phyloP scores from a whole-genome alignment of 148 eudicot genomes.

The Salicornia ramosissima region DNA sequence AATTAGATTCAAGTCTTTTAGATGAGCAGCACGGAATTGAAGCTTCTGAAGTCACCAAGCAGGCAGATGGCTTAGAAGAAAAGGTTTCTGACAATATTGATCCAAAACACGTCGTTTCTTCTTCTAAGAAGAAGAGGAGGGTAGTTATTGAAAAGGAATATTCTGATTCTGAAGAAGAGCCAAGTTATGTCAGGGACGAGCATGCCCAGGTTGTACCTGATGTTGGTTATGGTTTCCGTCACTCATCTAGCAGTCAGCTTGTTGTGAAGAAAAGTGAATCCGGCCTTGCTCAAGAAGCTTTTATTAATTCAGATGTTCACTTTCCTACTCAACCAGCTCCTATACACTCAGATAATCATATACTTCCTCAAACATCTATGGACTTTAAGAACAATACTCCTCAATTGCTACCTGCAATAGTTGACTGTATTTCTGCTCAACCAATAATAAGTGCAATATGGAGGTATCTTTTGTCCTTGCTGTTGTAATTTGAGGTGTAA shows the following conservation, averaged over 20 bases:
- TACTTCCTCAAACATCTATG: slow-evolving; percentile 3
- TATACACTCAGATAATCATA: neutral
- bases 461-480: slow-evolving; percentile 22
- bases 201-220: neutral
- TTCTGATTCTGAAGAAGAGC: slow-evolving; percentile 29
- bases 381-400: neutral
- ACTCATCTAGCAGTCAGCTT: slow-evolving; percentile 13
- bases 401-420: neutral
- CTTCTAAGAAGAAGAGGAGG: slow-evolving; percentile 19
- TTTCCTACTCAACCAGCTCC: slow-evolving; percentile 5
- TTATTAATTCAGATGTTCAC: slow-evolving; percentile 4
- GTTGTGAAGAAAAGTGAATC: slow-evolving; percentile 6
- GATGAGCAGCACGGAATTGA: slow-evolving; percentile 9
- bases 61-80: slow-evolving; percentile 1
- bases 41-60: neutral
- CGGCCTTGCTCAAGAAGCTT: slow-evolving; percentile 4
- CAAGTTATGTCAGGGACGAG: neutral
- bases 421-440: slow-evolving; percentile 12
- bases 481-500: neutral
- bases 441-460: slow-evolving; percentile 27
- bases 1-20: neutral
- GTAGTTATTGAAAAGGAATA: slow-evolving; percentile 22
- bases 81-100: neutral
- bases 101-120: slow-evolving; percentile 9
- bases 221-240: neutral